Percentiles rank a stretch among this genome's conserved stretches.
Conservation (phyloP, 1,139 yeast genomes). For the Pichia cactophila region DNA sequence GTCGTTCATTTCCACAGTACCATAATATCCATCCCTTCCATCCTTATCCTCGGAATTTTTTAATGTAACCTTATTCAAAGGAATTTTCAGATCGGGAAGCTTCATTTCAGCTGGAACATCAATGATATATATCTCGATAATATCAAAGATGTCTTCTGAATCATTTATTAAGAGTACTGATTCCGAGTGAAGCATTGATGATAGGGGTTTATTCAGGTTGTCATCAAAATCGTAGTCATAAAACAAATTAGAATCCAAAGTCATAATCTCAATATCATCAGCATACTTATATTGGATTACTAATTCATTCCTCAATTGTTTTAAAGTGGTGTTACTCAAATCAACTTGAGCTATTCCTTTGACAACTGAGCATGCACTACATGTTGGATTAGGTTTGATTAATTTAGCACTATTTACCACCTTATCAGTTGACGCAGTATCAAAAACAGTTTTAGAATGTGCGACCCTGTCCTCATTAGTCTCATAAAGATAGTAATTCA, state of each 20-base stretch:
- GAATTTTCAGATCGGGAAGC: constrained; percentile 30
- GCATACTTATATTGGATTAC: constrained; percentile 45
- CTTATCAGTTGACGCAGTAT: constrained; percentile 56
- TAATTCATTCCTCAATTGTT: constrained; percentile 40
- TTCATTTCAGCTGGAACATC: constrained; percentile 25
- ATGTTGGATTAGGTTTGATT: constrained; percentile 54
- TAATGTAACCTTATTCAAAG: constrained; percentile 10
- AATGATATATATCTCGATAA: constrained; percentile 58
- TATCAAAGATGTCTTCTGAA: constrained; percentile 62
- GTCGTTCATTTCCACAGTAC: constrained; percentile 12
- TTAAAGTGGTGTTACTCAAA: constrained; percentile 28
- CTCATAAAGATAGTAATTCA: constrained; percentile 39
- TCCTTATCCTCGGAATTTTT: constrained; percentile 10
- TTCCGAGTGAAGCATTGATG: constrained; percentile 49
- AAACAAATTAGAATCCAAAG: constrained; percentile 51
- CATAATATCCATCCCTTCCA: constrained; percentile 14
- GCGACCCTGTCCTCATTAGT: constrained; percentile 23
- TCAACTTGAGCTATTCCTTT: constrained; percentile 42
- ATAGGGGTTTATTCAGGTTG: constrained; percentile 44
- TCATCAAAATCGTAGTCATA: constrained; percentile 91
- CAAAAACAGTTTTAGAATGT: constrained; percentile 47
- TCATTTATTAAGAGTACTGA: constrained; percentile 65
- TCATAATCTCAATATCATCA: constrained; percentile 60
- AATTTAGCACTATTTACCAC: constrained; percentile 60
- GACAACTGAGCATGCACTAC: constrained; percentile 67